Base-by-base conservation (phyloP, 73 alveolate species). In the Stentor coeruleus region DNA sequence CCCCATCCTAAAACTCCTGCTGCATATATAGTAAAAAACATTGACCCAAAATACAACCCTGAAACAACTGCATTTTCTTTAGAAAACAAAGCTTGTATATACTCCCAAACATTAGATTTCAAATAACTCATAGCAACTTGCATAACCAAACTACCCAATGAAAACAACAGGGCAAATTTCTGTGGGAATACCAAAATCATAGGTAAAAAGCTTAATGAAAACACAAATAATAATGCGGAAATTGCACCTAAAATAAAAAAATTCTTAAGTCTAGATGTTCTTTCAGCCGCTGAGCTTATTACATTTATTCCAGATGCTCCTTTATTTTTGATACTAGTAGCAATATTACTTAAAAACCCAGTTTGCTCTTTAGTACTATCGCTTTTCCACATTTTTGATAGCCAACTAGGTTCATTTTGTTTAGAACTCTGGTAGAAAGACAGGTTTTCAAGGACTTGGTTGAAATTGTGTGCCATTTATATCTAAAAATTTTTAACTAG, bases 391-490 rank as follows among this genome's bases (percentile, higher is more conserved):
- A 31, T 66, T 66, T 66, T 31, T 28, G 79, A 66, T 11, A 66
- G 39, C 41, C 79, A 66, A 26, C 79, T 31, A 26, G 40, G n/a
- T 66, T 31, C 11, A 28, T 66, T 20, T 66, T 66, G 49, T 66
- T 66, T 66, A 11, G n/a, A 28, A 40, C 15, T 66, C 11, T 66
- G 40, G 41, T 66, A 66, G 37, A 66, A 66, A 40, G 40, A 20
- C 40, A 66, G 79, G 37, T 66, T 66, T 20, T 66, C 40, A 1
- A 66, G 37, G 79, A 66, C 79, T 66, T 66, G 79, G 37, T 66
- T 31, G 33, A 66, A 66, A 40, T 66, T 66, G 33, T 49, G 66
- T 49, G 79, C 79, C 79, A 66, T 66, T 66, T 66, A 66, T 66
- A n/a, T n/a, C n/a, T n/a, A n/a, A n/a, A n/a, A n/a, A n/a, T n/a